Percentiles rank a stretch among this genome's conserved stretches.
Evolutionary conservation across 2,329 filamentous ascomycete species (phyloP).

Genomic region (Paraconiothyrium sp.): DNA sequence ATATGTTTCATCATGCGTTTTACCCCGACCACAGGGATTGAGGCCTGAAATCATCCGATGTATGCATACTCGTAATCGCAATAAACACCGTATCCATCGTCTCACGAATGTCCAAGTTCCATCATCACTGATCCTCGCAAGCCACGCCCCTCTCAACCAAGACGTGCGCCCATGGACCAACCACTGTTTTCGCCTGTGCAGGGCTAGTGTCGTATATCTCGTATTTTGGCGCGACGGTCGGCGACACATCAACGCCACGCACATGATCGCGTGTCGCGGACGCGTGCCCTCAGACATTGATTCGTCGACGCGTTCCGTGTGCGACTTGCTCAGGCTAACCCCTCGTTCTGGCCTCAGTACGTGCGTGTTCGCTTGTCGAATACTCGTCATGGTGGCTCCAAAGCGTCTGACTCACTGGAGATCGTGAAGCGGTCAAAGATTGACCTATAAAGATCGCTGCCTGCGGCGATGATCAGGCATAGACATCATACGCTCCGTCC

Average conservation of each 20-base stretch:
- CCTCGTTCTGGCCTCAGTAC: background rate
- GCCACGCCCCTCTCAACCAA: background rate
- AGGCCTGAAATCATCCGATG: background rate
- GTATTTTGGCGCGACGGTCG: conserved; percentile 10
- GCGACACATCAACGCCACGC: conserved; percentile 14
- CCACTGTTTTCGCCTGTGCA: background rate
- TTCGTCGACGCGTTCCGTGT: conserved; percentile 12
- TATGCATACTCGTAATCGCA: background rate
- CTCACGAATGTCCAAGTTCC: background rate
- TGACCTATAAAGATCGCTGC: too few relatives aligned
- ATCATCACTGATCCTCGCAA: background rate
- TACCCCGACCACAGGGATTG: too few relatives aligned
- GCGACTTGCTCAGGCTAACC: background rate
- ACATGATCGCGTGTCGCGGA: conserved; percentile 24
- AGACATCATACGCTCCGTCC: too few relatives aligned
- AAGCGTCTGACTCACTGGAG: too few relatives aligned
- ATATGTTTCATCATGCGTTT: too few relatives aligned
- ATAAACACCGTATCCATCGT: background rate
- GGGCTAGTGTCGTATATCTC: conserved; percentile 6
- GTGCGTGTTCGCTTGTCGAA: too few relatives aligned
- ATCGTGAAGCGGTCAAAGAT: too few relatives aligned
- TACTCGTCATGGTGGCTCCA: too few relatives aligned
- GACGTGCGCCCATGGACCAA: background rate
- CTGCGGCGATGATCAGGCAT: too few relatives aligned
- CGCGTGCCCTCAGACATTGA: conserved; percentile 18